These are phyloP conservation scores for Berkeleyomyces rouxiae DNA, from an alignment of 2,329 filamentous ascomycete genomes.

Conservation along the genomic window DNA sequence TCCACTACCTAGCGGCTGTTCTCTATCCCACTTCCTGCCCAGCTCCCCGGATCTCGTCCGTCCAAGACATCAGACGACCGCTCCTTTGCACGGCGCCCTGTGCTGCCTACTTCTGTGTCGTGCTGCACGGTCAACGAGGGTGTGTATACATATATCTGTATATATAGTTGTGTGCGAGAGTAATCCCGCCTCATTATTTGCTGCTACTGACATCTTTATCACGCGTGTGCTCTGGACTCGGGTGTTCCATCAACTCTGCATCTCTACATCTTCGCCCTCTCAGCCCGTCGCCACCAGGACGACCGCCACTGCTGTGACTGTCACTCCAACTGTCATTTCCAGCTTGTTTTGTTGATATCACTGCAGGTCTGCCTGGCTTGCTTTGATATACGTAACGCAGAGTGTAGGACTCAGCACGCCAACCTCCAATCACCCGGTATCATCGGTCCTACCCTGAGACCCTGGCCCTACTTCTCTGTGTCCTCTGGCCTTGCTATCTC, in stretches of 20 bases:
- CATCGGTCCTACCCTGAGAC: not conserved
- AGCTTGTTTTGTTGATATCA: not conserved
- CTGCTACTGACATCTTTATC: not conserved
- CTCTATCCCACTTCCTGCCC: not conserved
- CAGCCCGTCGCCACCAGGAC: not conserved
- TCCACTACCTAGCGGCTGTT: not conserved
- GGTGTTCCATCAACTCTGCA: not conserved
- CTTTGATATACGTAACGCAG: not conserved
- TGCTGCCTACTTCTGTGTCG: not conserved
- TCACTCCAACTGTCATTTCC: constrained; percentile 1
- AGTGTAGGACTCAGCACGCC: not conserved
- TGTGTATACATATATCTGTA: not conserved
- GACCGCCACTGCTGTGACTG: not conserved
- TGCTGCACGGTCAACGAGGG: not conserved
- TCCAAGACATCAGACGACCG: not conserved
- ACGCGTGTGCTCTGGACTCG: not conserved
- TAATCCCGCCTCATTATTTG: not conserved
- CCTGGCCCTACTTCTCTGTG: not conserved
- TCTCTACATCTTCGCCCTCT: not conserved
- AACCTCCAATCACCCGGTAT: not conserved
- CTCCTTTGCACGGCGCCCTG: not conserved
- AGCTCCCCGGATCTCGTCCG: not conserved
- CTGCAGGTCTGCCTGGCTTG: not conserved
- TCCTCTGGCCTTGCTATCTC: not conserved
- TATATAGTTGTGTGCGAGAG: not conserved